Base-by-base conservation (phyloP, 148 eudicot genomes). In the Gaultheria prostrata region DNA sequence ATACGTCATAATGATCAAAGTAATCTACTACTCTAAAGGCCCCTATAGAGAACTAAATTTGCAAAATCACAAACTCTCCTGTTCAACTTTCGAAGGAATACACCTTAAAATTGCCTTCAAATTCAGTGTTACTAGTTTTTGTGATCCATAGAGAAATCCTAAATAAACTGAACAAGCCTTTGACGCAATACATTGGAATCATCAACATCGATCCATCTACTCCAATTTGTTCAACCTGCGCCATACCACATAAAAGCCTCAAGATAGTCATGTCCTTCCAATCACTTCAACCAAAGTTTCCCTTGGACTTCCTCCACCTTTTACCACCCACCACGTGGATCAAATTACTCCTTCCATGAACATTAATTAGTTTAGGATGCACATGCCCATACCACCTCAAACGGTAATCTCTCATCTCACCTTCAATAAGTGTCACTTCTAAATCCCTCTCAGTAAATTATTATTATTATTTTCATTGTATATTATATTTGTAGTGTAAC, bases 241-340 rank as follows among this genome's bases (percentile, higher is more conserved):
- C 7, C 71, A 26, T 65, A 65, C 14, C 32, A 65, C 71, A 65
- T 26, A 30, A 28, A 65, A 3, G 17, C 33, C 71, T 28, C 35
- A 65, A 11, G 71, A 65, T 65, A 65, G 71, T 65, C 71, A 65
- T 65, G 71, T 65, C 33, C 71, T 65, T 65, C 33, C 71, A 65
- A 65, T 65, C 71, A 65, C 9, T 4, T 26, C 71, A 65, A 65
- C 71, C 33, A 24, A 65, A 26, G 17, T 65, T 21, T 61, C 67
- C 28, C 17, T 26, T 28, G 13, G 17, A 30, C 71, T 65, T 65
- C 67, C 67, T 61, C 28, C 24, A 8, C 9, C 67, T 8, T 61
- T 61, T 61, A 61, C 28, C 71, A 65, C 71, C 71, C 71, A 4
- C 15, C 15, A 26, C 33, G 8, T 26, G 71, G 71, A 65, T 26